phyloP scores from a whole-genome alignment of 106 monocot species.

The Alisma plantagoaquatica region DNA sequence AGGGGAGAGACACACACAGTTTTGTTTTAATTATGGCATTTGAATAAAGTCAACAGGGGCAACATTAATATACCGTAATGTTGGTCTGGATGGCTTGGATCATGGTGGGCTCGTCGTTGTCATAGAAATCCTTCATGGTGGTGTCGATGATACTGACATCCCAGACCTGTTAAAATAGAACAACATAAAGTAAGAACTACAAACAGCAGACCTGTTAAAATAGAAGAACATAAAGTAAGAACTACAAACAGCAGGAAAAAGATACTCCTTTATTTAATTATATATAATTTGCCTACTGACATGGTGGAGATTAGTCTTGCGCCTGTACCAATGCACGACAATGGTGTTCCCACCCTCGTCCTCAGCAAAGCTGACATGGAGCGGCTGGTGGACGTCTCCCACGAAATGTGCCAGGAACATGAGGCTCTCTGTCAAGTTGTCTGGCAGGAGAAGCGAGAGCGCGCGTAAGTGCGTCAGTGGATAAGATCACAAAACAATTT shows the following conservation, averaged over 20 bases:
- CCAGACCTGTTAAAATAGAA: too few species aligned
- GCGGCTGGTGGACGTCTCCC: slow-evolving; percentile 79
- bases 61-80: slow-evolving; percentile 41
- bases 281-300: too few species aligned
- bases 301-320: slow-evolving; percentile 74
- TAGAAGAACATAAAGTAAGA: too few species aligned
- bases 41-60: too few species aligned
- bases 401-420: slow-evolving; percentile 89
- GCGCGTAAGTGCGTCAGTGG: too few species aligned
- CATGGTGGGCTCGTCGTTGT: slow-evolving; percentile 35
- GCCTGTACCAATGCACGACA: slow-evolving; percentile 49
- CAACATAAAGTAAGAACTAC: too few species aligned
- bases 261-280: too few species aligned
- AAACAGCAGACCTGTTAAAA: too few species aligned
- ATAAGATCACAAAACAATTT: too few species aligned
- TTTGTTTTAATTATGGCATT: too few species aligned
- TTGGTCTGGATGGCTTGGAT: slow-evolving; percentile 33
- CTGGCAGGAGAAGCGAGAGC: slow-evolving; percentile 15
- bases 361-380: slow-evolving; percentile 42
- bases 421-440: slow-evolving; percentile 67
- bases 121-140: slow-evolving; percentile 46
- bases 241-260: too few species aligned
- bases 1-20: too few species aligned
- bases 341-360: slow-evolving; percentile 86
- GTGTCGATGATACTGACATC: slow-evolving; percentile 51